These are phyloP conservation scores for Suhomyces wounanorum DNA, from an alignment of 1,139 yeast species.

Conservation along the genomic window DNA sequence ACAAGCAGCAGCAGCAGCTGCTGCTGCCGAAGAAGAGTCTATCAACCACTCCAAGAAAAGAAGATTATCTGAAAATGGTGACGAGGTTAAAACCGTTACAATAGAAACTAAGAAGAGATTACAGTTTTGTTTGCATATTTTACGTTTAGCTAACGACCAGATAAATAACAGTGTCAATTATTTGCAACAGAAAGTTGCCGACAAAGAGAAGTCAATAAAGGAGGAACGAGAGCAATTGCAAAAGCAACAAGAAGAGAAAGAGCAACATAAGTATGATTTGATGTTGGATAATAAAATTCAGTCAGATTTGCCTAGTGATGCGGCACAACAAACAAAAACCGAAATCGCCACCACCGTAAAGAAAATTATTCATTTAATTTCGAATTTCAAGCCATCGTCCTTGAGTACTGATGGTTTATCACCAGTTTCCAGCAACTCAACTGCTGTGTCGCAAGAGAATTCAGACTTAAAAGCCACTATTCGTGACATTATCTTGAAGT, in stretches of 20 bases:
- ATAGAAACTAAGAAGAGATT: conserved; percentile 70
- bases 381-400: conserved; percentile 83
- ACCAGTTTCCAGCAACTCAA: conserved; percentile 9
- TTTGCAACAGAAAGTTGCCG: conserved; percentile 49
- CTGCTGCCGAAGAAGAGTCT: conserved; percentile 4
- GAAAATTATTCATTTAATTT: conserved; percentile 81
- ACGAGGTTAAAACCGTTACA: conserved; percentile 33
- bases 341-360: conserved; percentile 89
- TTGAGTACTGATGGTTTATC: conserved; percentile 24
- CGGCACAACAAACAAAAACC: conserved; percentile 58
- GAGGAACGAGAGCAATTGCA: conserved; percentile 18
- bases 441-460: conserved; percentile 13
- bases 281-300: conserved; percentile 9
- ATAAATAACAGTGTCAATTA: conserved; percentile 63
- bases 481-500: conserved; percentile 69
- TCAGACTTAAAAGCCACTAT: conserved; percentile 62
- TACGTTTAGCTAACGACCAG: conserved; percentile 75
- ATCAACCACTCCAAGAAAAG: conserved; percentile 25
- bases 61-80: conserved; percentile 14
- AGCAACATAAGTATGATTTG: conserved; percentile 11
- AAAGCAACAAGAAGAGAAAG: conserved; percentile 15
- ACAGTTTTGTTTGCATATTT: conserved; percentile 70
- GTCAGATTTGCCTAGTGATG: conserved; percentile 18
- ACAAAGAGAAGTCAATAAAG: conserved; percentile 21
- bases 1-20: conserved; percentile 13